Base-by-base conservation (phyloP, 129 eudicot genomes). In the Tagetes erecta region DNA sequence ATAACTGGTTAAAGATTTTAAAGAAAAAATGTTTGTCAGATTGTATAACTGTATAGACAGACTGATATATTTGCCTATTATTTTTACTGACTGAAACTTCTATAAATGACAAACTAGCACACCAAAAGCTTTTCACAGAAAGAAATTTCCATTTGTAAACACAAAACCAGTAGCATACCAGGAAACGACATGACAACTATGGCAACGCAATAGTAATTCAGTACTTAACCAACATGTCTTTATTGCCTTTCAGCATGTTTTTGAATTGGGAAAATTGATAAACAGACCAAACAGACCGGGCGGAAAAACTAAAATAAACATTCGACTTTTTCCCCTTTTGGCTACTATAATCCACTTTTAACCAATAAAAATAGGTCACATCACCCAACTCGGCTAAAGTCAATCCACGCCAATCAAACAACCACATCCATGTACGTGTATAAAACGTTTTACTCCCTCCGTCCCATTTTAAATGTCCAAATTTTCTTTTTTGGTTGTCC, bases 91-190 rank as follows among this genome's bases (percentile, higher is more conserved):
- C 0, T 20, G 14, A 50, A 70, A 11, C 8, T 51, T 70, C 13
- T n/a, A 12, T 35, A 70, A 50, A 70, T 37, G 20, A 70, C 64
- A 70, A 51, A 49, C 6, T 46, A 68, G 41, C 46, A 68, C 44
- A 14, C 62, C 63, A 50, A 36, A 34, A 70, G 42, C 12, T 63
- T 3, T 35, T 12, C 20, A 31, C 37, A 44, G 13, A 50, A 46
- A 49, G 35, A 64, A 31, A 33, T 47, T 63, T 49, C 11, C 50
- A 5, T 74, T 74, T 71, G 64, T 74, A 51, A 74, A 74, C 63
- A 60, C 60, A 63, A 10, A 30, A 20, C 27, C 27, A 20, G 27
- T 20, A 20, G 27, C 27, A 20, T 20, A 62, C 50, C 44, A 60
- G 52, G 51, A 46, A 46, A 8, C 13, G 51, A 46, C 12, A 46